Evolutionary conservation across 805 yeast species (phyloP).

Genomic region (Sugiyamaella boreocaroliniensis): DNA sequence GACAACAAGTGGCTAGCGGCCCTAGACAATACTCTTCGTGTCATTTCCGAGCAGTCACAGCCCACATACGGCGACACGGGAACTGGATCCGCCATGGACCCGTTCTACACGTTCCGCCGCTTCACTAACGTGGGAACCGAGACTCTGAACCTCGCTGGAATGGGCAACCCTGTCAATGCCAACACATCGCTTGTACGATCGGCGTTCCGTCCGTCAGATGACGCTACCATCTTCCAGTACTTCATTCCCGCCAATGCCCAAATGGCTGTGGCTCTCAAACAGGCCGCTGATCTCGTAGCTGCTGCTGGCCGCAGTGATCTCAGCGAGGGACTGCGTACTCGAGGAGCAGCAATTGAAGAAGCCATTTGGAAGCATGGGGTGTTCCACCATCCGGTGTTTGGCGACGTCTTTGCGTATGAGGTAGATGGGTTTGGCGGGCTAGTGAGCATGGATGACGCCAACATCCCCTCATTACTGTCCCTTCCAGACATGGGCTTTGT

Average conservation of each 20-base stretch:
- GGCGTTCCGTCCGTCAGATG: slow-evolving; percentile 85
- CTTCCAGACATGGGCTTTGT: slow-evolving; percentile 73
- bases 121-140: slow-evolving; percentile 72
- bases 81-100: slow-evolving; percentile 41
- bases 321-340: slow-evolving; percentile 22
- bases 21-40: slow-evolving; percentile 41
- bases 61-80: slow-evolving; percentile 40
- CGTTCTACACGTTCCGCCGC: slow-evolving; percentile 64
- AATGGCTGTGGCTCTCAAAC: slow-evolving; percentile 54
- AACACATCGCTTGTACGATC: slow-evolving; percentile 70
- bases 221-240: slow-evolving; percentile 71
- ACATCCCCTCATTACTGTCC: slow-evolving; percentile 73
- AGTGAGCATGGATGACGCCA: slow-evolving; percentile 83
- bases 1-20: slow-evolving; percentile 56
- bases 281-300: slow-evolving; percentile 24
- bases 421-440: slow-evolving; percentile 80
- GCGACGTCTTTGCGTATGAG: slow-evolving; percentile 80
- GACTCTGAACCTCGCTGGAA: slow-evolving; percentile 69
- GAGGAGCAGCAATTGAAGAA: slow-evolving; percentile 37
- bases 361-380: slow-evolving; percentile 63
- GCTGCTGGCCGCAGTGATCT: slow-evolving; percentile 19
- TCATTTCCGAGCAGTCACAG: slow-evolving; percentile 51
- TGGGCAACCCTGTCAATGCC: slow-evolving; percentile 74
- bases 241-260: slow-evolving; percentile 85
- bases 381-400: slow-evolving; percentile 59